A percentile compares a stretch with the other conserved stretches of the same genome.
phyloP scores from a whole-genome alignment of 164 flowering plant species.

The Aristolochia contorta region DNA sequence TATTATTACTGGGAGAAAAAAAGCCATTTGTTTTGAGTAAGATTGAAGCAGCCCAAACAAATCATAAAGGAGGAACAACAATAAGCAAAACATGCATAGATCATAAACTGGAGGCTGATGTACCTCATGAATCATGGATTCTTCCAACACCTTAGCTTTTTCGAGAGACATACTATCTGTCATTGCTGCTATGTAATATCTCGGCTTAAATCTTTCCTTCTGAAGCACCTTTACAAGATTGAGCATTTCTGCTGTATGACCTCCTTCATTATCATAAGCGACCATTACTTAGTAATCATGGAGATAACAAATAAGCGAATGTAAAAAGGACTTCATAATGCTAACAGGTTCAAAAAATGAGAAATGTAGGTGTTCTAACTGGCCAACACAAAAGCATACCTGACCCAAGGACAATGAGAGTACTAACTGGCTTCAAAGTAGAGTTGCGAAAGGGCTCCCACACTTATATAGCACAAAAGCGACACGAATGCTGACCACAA shows the following conservation, averaged over 20 bases:
- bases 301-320: background rate
- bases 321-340: background rate
- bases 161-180: conserved; percentile 93
- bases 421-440: conserved; percentile 27
- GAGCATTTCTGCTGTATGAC: conserved; percentile 98
- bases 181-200: conserved; percentile 75
- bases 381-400: conserved; percentile 24
- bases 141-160: conserved; percentile 72
- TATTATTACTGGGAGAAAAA: too few species aligned
- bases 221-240: conserved; percentile 58
- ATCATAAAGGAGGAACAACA: too few species aligned
- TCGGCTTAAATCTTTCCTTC: conserved; percentile 52
- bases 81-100: background rate
- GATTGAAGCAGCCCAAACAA: too few species aligned
- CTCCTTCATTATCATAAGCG: conserved; percentile 37
- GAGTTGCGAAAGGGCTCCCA: conserved; percentile 26
- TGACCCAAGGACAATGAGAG: conserved; percentile 78
- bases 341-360: background rate
- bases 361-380: background rate
- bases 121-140: conserved; percentile 39
- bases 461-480: conserved; percentile 33
- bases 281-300: background rate
- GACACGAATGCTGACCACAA: conserved; percentile 29
- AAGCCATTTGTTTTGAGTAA: too few species aligned
- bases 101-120: background rate